These are phyloP conservation scores for Paratinospora sagittata DNA, from an alignment of 164 flowering plant genomes.

Conservation along the genomic window DNA sequence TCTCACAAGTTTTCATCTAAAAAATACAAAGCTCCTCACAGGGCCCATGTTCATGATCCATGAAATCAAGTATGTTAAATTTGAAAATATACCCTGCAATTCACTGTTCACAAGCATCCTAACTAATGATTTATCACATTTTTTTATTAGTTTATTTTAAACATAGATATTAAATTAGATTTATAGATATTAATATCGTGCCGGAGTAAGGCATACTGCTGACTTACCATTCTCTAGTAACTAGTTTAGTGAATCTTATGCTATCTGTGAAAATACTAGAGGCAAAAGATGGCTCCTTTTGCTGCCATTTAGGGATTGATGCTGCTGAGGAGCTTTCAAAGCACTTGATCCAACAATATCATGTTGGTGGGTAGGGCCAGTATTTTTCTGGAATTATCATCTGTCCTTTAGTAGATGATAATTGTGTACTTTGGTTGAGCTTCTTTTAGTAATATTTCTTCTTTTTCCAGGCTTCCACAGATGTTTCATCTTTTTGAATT, in stretches of 20 bases:
- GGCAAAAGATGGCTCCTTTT: neutral
- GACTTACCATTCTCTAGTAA: no score
- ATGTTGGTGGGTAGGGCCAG: neutral
- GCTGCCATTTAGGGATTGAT: neutral
- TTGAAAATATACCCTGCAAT: neutral
- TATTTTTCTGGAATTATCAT: no score
- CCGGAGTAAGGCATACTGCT: no score
- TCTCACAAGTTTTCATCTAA: neutral
- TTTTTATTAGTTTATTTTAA: no score
- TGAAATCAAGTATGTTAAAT: no score
- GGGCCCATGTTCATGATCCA: neutral
- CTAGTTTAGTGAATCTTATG: neutral
- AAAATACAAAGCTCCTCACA: neutral
- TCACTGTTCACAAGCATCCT: neutral
- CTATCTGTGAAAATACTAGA: neutral
- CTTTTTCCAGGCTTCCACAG: no score
- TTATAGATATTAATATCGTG: no score
- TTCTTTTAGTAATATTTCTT: no score
- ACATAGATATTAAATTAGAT: no score
- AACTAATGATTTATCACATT: neutral
- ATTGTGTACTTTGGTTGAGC: no score
- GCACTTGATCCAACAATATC: neutral
- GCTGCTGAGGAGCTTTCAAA: neutral
- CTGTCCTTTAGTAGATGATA: no score
- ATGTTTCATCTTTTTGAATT: no score